Evolutionary conservation across 257 asterid genomes (phyloP).

Genomic region (Eucommia ulmoides): DNA sequence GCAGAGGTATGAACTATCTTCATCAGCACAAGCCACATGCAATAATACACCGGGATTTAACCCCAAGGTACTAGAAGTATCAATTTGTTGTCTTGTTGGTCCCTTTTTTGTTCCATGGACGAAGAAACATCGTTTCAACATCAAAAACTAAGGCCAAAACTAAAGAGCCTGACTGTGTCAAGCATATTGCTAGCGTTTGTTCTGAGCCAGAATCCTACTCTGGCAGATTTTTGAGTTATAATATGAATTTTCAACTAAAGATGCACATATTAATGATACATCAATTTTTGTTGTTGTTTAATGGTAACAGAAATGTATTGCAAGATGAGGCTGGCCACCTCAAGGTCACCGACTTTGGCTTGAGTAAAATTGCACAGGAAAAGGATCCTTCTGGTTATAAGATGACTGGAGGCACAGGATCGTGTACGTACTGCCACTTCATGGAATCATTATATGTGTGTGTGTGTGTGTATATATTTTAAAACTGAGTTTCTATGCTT

Average conservation of each 20-base stretch:
- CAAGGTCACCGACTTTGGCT: slow-evolving; percentile 53
- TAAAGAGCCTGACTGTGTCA: too few species aligned
- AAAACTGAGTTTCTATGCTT: slow-evolving; percentile 7
- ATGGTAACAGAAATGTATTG: slow-evolving; percentile 42
- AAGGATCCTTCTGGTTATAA: slow-evolving; percentile 36
- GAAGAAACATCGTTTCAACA: too few species aligned
- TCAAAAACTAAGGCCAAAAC: too few species aligned
- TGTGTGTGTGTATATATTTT: neutral
- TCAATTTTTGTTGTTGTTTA: slow-evolving; percentile 7
- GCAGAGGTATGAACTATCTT: slow-evolving; percentile 65
- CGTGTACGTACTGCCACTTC: slow-evolving; percentile 22
- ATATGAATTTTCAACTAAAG: too few species aligned
- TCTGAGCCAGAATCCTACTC: too few species aligned
- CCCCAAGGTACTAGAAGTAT: slow-evolving; percentile 71
- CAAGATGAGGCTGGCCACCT: slow-evolving; percentile 53
- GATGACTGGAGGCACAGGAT: slow-evolving; percentile 68
- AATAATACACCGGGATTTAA: slow-evolving; percentile 57
- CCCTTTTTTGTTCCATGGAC: too few species aligned
- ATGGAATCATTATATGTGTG: neutral
- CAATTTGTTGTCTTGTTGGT: too few species aligned
- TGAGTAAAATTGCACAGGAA: slow-evolving; percentile 51
- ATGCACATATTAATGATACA: too few species aligned
- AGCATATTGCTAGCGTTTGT: too few species aligned
- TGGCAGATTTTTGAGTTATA: too few species aligned
- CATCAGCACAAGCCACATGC: slow-evolving; percentile 58